phyloP scores from a whole-genome alignment of 2,329 filamentous ascomycete genomes.

The Colletotrichum sp. region DNA sequence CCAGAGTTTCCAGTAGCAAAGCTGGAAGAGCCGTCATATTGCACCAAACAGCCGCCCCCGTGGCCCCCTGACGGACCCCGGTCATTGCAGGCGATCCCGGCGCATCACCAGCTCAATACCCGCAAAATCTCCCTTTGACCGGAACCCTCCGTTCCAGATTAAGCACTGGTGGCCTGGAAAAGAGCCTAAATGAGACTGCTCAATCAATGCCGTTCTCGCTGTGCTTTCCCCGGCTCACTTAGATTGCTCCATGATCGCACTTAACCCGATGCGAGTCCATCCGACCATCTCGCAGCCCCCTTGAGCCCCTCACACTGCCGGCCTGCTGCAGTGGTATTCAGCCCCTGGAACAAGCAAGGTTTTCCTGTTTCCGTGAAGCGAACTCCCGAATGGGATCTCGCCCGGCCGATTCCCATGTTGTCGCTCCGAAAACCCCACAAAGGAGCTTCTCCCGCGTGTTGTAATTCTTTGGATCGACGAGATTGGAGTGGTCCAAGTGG shows the following conservation, averaged over 20 bases:
- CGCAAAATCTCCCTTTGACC: conserved; percentile 12
- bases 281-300: neutral
- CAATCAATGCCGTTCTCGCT: neutral
- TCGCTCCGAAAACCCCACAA: neutral
- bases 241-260: neutral
- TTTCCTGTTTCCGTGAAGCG: neutral
- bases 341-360: neutral
- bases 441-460: neutral
- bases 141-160: conserved; percentile 18
- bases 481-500: conserved; percentile 15
- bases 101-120: neutral
- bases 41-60: neutral
- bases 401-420: neutral
- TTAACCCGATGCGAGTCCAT: neutral
- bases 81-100: neutral
- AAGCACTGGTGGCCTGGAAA: neutral
- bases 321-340: neutral
- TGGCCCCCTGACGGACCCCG: neutral
- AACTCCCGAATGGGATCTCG: neutral
- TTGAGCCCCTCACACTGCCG: conserved; percentile 3
- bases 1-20: neutral
- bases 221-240: neutral
- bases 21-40: neutral
- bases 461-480: neutral
- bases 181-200: conserved; percentile 17